Evolutionary conservation across 768 basidiomycete species (phyloP).

Genomic region (Mycena floridula): DNA sequence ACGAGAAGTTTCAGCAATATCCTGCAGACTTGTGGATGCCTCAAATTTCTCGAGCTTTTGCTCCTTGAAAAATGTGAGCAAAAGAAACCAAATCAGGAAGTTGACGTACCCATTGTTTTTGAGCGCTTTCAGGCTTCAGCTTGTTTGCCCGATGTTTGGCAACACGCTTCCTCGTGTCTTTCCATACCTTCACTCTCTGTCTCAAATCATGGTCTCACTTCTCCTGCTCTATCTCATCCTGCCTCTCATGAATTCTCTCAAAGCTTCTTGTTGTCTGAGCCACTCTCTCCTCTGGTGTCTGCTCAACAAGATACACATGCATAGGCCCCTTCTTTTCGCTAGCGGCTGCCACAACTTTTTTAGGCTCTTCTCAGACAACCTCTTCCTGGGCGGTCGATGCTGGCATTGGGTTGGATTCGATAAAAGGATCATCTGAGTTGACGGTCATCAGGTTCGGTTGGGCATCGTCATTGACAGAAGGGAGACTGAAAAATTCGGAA

Average conservation of each 20-base stretch:
- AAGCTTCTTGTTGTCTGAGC: background rate
- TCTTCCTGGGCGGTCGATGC: background rate
- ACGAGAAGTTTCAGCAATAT: background rate
- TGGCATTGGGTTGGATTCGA: background rate
- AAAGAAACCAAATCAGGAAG: no score
- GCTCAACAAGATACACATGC: no score
- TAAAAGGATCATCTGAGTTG: background rate
- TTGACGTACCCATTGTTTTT: no score
- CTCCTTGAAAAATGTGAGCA: no score
- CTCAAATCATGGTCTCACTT: background rate
- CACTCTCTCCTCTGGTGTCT: background rate
- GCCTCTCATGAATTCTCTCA: background rate
- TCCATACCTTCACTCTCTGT: background rate
- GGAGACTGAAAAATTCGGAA: background rate
- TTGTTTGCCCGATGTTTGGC: background rate
- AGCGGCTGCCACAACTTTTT: background rate
- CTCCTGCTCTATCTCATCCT: background rate
- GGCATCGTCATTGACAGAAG: background rate
- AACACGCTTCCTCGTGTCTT: background rate
- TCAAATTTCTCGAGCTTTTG: background rate
- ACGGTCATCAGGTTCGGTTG: background rate
- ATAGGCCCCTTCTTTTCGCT: background rate
- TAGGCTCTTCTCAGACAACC: background rate
- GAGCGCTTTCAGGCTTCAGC: no score
- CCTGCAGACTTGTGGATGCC: background rate